These are phyloP conservation scores for Chytriomyces confervae DNA, from an alignment of 192 early-diverging fungal genomes.

Conservation along the genomic window DNA sequence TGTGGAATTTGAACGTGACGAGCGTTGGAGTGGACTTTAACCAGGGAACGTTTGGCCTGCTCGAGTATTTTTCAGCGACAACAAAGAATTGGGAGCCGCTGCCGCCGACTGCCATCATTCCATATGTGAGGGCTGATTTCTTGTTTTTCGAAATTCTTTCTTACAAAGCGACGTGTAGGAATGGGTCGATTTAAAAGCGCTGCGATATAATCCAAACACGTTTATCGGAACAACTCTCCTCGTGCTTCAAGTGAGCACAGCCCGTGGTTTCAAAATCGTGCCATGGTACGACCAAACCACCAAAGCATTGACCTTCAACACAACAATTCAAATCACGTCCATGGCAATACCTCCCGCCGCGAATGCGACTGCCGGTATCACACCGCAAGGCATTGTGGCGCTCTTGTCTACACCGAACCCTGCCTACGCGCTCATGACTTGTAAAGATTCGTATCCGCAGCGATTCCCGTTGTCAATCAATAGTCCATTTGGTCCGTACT, in stretches of 20 bases:
- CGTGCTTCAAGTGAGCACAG: not conserved
- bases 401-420: not conserved
- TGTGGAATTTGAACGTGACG: constrained; percentile 34
- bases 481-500: constrained; percentile 28
- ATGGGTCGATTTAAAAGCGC: constrained; percentile 30
- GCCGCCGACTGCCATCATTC: constrained; percentile 16
- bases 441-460: constrained; percentile 23
- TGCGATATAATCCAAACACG: constrained; percentile 36
- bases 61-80: constrained; percentile 14
- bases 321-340: constrained; percentile 21
- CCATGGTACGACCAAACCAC: constrained; percentile 11
- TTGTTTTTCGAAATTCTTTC: not conserved
- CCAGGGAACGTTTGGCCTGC: constrained; percentile 17
- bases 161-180: not conserved
- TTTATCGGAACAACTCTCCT: constrained; percentile 29
- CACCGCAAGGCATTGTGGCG: not conserved
- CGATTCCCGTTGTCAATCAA: not conserved
- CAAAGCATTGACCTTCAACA: constrained; percentile 7
- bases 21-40: constrained; percentile 6
- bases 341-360: not conserved
- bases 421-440: not conserved
- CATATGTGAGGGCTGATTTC: constrained; percentile 20
- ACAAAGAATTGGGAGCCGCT: constrained; percentile 21
- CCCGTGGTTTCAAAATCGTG: constrained; percentile 4
- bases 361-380: not conserved